phyloP scores from a whole-genome alignment of 495 filamentous ascomycete species.

The Penicillium pulvis region DNA sequence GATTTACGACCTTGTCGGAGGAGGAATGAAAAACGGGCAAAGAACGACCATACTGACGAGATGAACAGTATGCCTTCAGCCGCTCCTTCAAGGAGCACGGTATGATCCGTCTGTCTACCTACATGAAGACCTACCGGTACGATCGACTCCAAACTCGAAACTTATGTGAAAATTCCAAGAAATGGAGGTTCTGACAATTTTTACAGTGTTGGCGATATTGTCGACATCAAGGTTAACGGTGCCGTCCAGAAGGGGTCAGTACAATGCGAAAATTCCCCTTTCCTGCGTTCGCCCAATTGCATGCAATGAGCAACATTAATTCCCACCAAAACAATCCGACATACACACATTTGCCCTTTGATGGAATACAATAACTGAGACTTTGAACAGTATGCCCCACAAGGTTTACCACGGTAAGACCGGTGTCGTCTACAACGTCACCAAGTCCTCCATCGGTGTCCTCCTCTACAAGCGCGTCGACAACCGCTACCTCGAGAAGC shows the following conservation, averaged over 20 bases:
- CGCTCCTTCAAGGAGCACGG: slow-evolving; percentile 92
- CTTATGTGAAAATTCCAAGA: slow-evolving; percentile 20
- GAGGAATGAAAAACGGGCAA: slow-evolving; percentile 5
- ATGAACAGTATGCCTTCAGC: slow-evolving; percentile 80
- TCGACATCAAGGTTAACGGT: slow-evolving; percentile 95
- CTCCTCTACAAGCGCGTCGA: slow-evolving; percentile 98
- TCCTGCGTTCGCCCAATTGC: slow-evolving; percentile 3
- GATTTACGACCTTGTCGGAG: slow-evolving; percentile 12
- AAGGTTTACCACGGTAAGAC: slow-evolving; percentile 99
- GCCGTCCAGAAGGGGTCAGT: slow-evolving; percentile 97
- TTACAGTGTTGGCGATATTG: slow-evolving; percentile 90
- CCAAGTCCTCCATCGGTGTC: slow-evolving; percentile 91
- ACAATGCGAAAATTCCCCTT: slow-evolving; percentile 19
- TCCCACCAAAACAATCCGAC: not conserved
- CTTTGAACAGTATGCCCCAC: slow-evolving; percentile 81
- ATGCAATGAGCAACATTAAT: slow-evolving; percentile 5
- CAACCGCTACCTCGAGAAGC: slow-evolving; percentile 99
- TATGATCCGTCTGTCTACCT: slow-evolving; percentile 84
- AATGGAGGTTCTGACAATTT: slow-evolving; percentile 31
- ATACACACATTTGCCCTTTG: slow-evolving; percentile 2
- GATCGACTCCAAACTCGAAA: slow-evolving; percentile 25
- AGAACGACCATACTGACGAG: slow-evolving; percentile 33
- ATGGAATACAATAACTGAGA: slow-evolving; percentile 30
- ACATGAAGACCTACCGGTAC: slow-evolving; percentile 88
- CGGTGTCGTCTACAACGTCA: slow-evolving; percentile 97